These are phyloP conservation scores for Phytophthora rubi DNA, from an alignment of 352 stramenopile genomes.

Conservation along the genomic window DNA sequence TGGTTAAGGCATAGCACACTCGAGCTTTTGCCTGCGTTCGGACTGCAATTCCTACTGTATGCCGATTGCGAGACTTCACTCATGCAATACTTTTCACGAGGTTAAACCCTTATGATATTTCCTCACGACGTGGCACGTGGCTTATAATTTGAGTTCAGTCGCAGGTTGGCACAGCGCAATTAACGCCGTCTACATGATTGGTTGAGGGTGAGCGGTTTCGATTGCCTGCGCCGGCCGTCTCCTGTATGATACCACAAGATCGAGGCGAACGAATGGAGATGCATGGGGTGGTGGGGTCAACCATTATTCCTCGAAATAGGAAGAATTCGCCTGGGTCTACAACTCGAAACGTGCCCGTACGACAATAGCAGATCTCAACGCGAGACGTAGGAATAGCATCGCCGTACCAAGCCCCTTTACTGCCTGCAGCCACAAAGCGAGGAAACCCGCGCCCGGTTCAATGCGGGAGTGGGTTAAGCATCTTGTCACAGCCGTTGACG, in stretches of 20 bases:
- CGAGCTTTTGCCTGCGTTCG: neutral
- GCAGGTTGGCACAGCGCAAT: neutral
- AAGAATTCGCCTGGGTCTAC: neutral
- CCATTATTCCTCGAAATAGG: neutral
- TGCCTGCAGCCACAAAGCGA: too few species aligned
- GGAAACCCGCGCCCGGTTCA: too few species aligned
- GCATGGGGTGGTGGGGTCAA: neutral
- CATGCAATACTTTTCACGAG: neutral
- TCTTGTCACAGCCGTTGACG: neutral
- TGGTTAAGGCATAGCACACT: neutral
- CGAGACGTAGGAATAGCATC: neutral
- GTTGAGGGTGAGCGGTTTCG: neutral
- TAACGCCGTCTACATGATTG: neutral
- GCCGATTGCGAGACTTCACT: neutral
- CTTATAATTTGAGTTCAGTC: neutral
- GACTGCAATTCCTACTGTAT: neutral
- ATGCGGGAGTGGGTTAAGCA: neutral
- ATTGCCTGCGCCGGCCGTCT: neutral
- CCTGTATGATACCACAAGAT: too few species aligned
- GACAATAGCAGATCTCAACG: neutral
- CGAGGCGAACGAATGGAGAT: neutral
- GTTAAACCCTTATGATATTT: neutral
- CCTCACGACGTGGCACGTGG: neutral
- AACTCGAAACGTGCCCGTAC: neutral
- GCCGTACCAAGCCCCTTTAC: neutral